Conservation (phyloP, 192 early-diverging fungal species). For the Backusella luteola region DNA sequence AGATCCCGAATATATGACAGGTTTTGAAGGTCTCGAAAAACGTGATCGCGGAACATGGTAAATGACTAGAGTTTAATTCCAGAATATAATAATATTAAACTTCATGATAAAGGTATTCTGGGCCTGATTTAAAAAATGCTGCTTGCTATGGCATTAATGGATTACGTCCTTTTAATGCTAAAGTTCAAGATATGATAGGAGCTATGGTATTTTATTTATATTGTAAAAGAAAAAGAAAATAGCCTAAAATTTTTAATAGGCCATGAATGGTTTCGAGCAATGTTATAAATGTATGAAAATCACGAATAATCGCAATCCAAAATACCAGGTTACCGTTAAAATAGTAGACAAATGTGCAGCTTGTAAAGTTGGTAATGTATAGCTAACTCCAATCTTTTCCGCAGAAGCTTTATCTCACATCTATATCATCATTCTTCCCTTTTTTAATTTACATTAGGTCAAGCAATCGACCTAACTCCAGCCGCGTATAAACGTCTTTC, state of each 20-base stretch:
- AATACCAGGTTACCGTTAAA: constrained; percentile 17
- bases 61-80: neutral
- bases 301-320: constrained; percentile 25
- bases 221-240: neutral
- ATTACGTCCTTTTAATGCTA: constrained; percentile 34
- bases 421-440: neutral
- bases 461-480: constrained; percentile 36
- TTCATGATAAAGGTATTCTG: constrained; percentile 31
- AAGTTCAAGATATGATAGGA: constrained; percentile 35
- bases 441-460: neutral
- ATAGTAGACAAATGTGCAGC: constrained; percentile 37
- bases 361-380: constrained; percentile 19
- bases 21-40: constrained; percentile 10
- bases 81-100: neutral
- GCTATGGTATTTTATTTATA: constrained; percentile 23
- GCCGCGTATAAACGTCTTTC: constrained; percentile 26
- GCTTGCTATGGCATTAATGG: constrained; percentile 42
- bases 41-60: constrained; percentile 35
- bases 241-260: neutral
- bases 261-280: constrained; percentile 25
- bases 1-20: neutral
- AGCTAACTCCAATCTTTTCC: neutral
- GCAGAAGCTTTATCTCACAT: neutral
- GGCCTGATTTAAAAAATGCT: constrained; percentile 38
- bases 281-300: constrained; percentile 42